phyloP scores from a whole-genome alignment of 306 rosid genomes.

The Inga leiocalycina region DNA sequence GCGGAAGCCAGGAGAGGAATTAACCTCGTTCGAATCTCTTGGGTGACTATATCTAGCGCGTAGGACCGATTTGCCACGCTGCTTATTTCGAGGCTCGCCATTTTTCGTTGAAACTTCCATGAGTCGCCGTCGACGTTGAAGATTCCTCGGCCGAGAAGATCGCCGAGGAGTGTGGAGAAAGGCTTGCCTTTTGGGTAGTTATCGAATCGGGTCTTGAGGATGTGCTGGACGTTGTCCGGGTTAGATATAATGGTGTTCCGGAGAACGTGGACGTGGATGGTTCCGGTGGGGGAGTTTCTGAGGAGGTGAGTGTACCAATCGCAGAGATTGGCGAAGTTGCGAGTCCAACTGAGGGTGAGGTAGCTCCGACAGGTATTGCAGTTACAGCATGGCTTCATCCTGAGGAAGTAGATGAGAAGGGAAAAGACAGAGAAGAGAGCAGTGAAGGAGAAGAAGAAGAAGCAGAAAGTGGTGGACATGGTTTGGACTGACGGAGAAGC shows the following conservation, averaged over 20 bases:
- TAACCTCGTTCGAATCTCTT: conserved; percentile 52
- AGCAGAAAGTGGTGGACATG: conserved; percentile 38
- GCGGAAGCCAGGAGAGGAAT: conserved; percentile 48
- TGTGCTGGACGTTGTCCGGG: conserved; percentile 76
- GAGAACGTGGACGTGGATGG: conserved; percentile 69
- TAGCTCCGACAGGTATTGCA: conserved; percentile 59
- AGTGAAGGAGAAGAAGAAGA: conserved; percentile 73
- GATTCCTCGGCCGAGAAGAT: conserved; percentile 79
- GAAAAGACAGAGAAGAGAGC: conserved; percentile 59
- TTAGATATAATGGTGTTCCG: conserved; percentile 64
- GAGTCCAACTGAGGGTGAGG: conserved; percentile 48
- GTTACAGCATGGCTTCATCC: conserved; percentile 80
- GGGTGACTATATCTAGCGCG: conserved; percentile 52
- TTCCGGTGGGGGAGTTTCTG: conserved; percentile 50
- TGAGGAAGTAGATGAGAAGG: conserved; percentile 50
- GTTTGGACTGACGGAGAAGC: conserved; percentile 34
- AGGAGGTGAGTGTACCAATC: conserved; percentile 89
- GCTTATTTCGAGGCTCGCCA: conserved; percentile 86
- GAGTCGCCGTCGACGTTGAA: conserved; percentile 81
- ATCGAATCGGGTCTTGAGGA: conserved; percentile 67
- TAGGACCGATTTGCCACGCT: conserved; percentile 59
- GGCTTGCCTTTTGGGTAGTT: conserved; percentile 86
- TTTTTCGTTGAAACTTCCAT: conserved; percentile 81
- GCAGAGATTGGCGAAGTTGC: conserved; percentile 50
- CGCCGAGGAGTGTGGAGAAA: conserved; percentile 75